phyloP scores from a whole-genome alignment of 2,329 filamentous ascomycete species.

The Proliferodiscus dingleyae region DNA sequence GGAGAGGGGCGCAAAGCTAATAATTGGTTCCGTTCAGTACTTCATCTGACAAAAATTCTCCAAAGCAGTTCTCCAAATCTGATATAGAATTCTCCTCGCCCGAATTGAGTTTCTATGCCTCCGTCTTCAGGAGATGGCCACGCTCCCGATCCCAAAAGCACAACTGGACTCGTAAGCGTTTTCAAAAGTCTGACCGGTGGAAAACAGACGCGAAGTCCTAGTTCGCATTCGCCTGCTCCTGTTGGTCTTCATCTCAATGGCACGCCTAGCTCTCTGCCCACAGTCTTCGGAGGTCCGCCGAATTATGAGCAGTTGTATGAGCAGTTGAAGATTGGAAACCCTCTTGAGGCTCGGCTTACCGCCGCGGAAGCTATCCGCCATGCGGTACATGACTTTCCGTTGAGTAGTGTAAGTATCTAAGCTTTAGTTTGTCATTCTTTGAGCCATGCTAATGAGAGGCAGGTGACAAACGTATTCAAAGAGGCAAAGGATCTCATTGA shows the following conservation, averaged over 20 bases:
- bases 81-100: not conserved
- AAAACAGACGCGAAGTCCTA: conserved; percentile 47
- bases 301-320: conserved; percentile 52
- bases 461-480: conserved; percentile 51
- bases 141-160: conserved; percentile 50
- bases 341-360: conserved; percentile 48
- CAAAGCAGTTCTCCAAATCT: not conserved
- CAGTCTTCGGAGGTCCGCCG: conserved; percentile 41
- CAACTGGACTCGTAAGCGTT: conserved; percentile 56
- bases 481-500: conserved; percentile 62
- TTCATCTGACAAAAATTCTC: not conserved
- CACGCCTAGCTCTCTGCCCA: conserved; percentile 34
- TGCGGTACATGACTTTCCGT: conserved; percentile 53
- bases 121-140: conserved; percentile 52
- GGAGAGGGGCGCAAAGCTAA: not conserved
- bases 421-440: not conserved
- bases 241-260: conserved; percentile 40
- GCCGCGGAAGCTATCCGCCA: conserved; percentile 54
- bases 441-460: conserved; percentile 5
- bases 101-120: conserved; percentile 47
- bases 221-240: conserved; percentile 34
- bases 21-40: not conserved
- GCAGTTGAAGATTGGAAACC: conserved; percentile 46
- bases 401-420: conserved; percentile 33
- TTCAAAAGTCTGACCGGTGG: conserved; percentile 56